A percentile compares a stretch with the other conserved stretches of the same genome.
Evolutionary conservation across 257 asterid species (phyloP).

Genomic region (Nicotiana tabacum): DNA sequence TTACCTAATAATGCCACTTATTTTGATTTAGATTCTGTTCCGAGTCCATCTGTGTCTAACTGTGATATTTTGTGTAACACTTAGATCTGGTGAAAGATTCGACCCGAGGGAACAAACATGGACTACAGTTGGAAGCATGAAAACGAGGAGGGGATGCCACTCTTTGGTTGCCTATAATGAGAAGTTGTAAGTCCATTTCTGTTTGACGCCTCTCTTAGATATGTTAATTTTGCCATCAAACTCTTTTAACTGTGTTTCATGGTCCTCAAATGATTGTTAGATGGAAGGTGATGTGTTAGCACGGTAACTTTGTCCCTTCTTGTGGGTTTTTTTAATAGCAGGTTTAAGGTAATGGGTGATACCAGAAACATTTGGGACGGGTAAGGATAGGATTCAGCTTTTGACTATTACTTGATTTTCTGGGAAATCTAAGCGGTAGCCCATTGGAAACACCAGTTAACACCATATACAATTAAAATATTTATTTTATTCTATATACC

Average conservation of each 20-base stretch:
- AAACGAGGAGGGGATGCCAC: constrained; percentile 52
- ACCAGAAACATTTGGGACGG: not conserved
- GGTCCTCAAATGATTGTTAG: not conserved
- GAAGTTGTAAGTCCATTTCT: constrained; percentile 41
- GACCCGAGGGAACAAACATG: constrained; percentile 65
- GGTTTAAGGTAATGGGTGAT: constrained; percentile 1
- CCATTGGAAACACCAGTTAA: too few relatives aligned
- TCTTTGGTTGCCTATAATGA: constrained; percentile 50
- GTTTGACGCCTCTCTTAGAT: not conserved
- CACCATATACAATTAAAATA: too few relatives aligned
- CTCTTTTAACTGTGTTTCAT: not conserved
- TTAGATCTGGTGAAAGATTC: constrained; percentile 59
- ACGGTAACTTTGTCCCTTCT: not conserved
- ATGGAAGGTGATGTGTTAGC: not conserved
- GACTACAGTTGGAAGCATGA: constrained; percentile 48
- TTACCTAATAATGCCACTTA: not conserved
- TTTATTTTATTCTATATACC: too few relatives aligned
- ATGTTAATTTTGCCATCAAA: not conserved
- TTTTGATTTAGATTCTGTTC: not conserved
- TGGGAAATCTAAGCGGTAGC: too few relatives aligned
- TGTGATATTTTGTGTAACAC: constrained; percentile 1
- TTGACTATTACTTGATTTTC: not conserved
- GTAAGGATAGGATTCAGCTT: not conserved
- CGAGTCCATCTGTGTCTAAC: not conserved
- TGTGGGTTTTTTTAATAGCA: not conserved